Evolutionary conservation across 768 basidiomycete species (phyloP), one percentile per base, ranked within the genome.

Genomic region (Dendrothele bispora): DNA sequence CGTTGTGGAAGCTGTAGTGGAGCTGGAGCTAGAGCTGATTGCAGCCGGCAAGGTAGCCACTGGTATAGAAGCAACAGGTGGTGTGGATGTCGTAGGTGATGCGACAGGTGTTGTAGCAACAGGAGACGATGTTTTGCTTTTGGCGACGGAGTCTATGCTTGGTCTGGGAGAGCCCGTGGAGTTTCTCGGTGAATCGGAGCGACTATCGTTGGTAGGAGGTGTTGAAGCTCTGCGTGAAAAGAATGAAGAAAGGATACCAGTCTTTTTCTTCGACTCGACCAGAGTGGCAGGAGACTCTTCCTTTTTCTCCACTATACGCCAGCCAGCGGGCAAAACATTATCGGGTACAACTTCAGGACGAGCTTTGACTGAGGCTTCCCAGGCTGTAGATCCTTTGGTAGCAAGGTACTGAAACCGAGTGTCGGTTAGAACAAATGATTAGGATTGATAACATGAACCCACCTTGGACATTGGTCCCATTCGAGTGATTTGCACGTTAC

Each of bases 321-420:
- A 88, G 4, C 88, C 89, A 14, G 74, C 64, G n/a, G 83, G 87
- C 6, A 82, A 53, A 30, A 74, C 62, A 55, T 85, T 84, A 18
- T 88, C 84, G 29, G 24, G 68, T 22, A 67, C 52, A 28, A 70
- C 49, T 10, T 78, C 79, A 25, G 75, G 72, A 39, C 68, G 70
- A 3, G 78, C 67, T 61, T 80, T 87, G 1, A 89, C 67, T 15
- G 83, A 76, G 5, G 73, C 73, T 60, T 90, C 86, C 90, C 90
- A 91, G 18, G 86, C 80, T 17, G 79, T 77, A 4, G 85, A 84
- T 1, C 88, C 88, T 63, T 85, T 88, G 1, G 84, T 80, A 5
- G 80, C 72, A 34, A 88, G 58, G 53, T 86, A 83, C 48, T n/a
- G n/a, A n/a, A n/a, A n/a, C n/a, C n/a, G n/a, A n/a, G n/a, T n/a